Evolutionary conservation across 495 filamentous ascomycete species (phyloP).

Genomic region (Filosporella fistucella): DNA sequence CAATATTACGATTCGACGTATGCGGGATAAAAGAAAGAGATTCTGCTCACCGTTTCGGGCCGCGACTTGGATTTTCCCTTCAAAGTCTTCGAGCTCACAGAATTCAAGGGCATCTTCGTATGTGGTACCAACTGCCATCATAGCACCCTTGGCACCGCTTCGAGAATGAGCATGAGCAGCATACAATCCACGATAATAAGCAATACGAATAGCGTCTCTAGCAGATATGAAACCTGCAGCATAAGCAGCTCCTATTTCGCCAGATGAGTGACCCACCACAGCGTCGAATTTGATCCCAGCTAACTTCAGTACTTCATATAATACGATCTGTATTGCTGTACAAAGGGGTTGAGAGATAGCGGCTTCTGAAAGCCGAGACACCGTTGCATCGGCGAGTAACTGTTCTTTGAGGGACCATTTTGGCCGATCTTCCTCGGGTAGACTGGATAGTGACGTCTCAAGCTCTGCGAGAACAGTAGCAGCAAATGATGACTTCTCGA

Average conservation of each 20-base stretch:
- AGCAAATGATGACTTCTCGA: conserved; percentile 33
- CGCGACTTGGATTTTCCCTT: conserved; percentile 32
- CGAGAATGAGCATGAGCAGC: conserved; percentile 10
- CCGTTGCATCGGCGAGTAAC: conserved; percentile 25
- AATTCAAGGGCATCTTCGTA: conserved; percentile 37
- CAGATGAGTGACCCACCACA: conserved; percentile 55
- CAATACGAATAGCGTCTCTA: conserved; percentile 39
- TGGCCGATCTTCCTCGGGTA: conserved; percentile 33
- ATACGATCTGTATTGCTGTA: conserved; percentile 38
- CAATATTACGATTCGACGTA: too few species aligned
- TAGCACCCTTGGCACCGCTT: conserved; percentile 33
- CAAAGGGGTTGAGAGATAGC: conserved; percentile 44
- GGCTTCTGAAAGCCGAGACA: conserved; percentile 37
- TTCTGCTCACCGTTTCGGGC: conserved; percentile 38
- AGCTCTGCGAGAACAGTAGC: conserved; percentile 33
- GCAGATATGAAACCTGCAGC: conserved; percentile 33
- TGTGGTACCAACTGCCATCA: conserved; percentile 46
- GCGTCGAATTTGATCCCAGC: conserved; percentile 36
- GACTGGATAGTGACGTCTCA: conserved; percentile 32
- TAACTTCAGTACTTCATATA: conserved; percentile 39
- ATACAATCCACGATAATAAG: conserved; percentile 46
- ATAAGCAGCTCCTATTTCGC: conserved; percentile 51
- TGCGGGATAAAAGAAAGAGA: too few species aligned
- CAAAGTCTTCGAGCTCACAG: conserved; percentile 27
- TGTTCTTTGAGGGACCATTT: conserved; percentile 42